Evolutionary conservation across 2,329 filamentous ascomycete genomes (phyloP).

Genomic region (Gliomastix tumulicola): DNA sequence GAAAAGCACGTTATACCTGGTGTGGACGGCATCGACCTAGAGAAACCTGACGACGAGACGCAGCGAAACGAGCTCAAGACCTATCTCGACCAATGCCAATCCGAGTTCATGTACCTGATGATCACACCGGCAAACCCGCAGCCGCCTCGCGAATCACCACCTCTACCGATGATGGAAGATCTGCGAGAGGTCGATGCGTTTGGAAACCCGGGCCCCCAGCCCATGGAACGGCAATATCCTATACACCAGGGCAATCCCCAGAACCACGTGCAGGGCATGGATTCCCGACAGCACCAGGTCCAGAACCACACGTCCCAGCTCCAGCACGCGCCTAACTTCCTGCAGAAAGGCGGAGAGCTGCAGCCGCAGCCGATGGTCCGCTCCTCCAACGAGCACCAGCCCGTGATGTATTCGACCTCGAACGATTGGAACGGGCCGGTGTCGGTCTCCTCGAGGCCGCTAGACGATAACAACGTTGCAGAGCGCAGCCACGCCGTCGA

Average conservation of each 20-base stretch:
- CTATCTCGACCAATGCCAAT: constrained; percentile 58
- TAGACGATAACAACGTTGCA: constrained; percentile 23
- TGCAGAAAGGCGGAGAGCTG: constrained; percentile 24
- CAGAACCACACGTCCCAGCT: constrained; percentile 53
- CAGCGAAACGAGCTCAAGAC: constrained; percentile 47
- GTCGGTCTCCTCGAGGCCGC: constrained; percentile 21
- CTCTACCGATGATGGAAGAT: constrained; percentile 51
- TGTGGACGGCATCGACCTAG: constrained; percentile 37
- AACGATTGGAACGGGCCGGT: constrained; percentile 25
- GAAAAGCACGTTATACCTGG: constrained; percentile 35
- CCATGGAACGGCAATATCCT: constrained; percentile 30
- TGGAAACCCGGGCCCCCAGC: constrained; percentile 35
- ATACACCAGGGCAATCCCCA: constrained; percentile 35
- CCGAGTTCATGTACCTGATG: constrained; percentile 63
- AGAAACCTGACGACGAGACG: constrained; percentile 40
- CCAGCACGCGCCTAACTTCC: constrained; percentile 28
- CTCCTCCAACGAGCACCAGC: constrained; percentile 40
- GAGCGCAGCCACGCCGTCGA: constrained; percentile 30
- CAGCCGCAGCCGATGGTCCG: constrained; percentile 45
- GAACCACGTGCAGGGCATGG: constrained; percentile 51
- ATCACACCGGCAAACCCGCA: constrained; percentile 59
- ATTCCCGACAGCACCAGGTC: constrained; percentile 43
- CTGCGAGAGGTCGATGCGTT: constrained; percentile 47
- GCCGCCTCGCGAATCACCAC: constrained; percentile 57
- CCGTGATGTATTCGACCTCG: constrained; percentile 28